These are phyloP conservation scores for Pilaira anomala DNA, from an alignment of 192 early-diverging fungal genomes.

Conservation along the genomic window DNA sequence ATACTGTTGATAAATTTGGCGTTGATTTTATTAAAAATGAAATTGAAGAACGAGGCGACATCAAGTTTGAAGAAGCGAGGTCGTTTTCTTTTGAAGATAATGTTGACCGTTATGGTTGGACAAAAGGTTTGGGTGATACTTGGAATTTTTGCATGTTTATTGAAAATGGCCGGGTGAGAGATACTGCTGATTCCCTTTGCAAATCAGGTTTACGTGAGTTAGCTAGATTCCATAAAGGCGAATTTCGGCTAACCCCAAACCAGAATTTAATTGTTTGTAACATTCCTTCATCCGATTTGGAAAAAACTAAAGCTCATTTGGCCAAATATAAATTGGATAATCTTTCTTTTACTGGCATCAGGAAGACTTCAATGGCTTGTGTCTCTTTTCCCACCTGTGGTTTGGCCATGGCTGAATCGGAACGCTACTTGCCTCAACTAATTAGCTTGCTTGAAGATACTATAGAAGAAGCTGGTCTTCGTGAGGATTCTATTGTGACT, in stretches of 20 bases:
- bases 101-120: slow-evolving; percentile 94
- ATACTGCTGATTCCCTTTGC: slow-evolving; percentile 63
- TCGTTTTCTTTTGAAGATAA: slow-evolving; percentile 81
- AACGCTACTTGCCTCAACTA: slow-evolving; percentile 84
- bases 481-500: slow-evolving; percentile 84
- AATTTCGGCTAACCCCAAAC: slow-evolving; percentile 86
- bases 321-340: slow-evolving; percentile 78
- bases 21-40: slow-evolving; percentile 86
- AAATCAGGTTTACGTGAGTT: slow-evolving; percentile 76
- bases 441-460: slow-evolving; percentile 73
- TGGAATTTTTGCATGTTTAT: slow-evolving; percentile 85
- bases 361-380: slow-evolving; percentile 88
- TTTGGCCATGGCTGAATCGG: slow-evolving; percentile 93
- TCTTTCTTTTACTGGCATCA: slow-evolving; percentile 68
- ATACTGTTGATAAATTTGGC: slow-evolving; percentile 93
- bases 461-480: slow-evolving; percentile 74
- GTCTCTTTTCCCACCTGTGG: slow-evolving; percentile 89
- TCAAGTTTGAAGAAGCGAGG: slow-evolving; percentile 61
- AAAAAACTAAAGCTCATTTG: slow-evolving; percentile 62
- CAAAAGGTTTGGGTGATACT: slow-evolving; percentile 52
- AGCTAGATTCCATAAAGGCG: slow-evolving; percentile 67
- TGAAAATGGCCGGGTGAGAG: slow-evolving; percentile 87
- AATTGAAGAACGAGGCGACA: slow-evolving; percentile 78
- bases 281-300: slow-evolving; percentile 65
- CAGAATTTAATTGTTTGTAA: slow-evolving; percentile 82